These are phyloP conservation scores for Vanrija sp. DNA, from an alignment of 1,284 basidiomycete genomes.

Conservation along the genomic window DNA sequence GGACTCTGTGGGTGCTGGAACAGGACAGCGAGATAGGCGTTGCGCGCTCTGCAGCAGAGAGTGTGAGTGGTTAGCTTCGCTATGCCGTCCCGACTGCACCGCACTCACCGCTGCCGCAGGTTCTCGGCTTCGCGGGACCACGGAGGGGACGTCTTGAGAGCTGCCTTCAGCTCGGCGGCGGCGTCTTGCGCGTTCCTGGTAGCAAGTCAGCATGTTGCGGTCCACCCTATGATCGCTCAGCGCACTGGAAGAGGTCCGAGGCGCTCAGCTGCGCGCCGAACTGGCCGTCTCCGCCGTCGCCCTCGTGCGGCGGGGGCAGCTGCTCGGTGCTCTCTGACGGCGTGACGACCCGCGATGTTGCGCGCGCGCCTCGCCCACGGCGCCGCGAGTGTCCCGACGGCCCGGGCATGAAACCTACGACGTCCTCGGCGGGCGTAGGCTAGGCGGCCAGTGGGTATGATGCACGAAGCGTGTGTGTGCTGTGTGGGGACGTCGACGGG, in stretches of 20 bases:
- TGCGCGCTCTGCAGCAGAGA: conserved; percentile 60
- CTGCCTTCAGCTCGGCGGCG: conserved; percentile 33
- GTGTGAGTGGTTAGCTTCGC: not conserved
- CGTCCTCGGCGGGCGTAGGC: too few relatives aligned
- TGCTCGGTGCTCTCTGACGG: not conserved
- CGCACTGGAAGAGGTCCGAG: conserved; percentile 10
- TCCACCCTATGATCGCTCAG: not conserved
- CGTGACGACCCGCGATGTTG: too few relatives aligned
- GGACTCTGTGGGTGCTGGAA: conserved; percentile 68
- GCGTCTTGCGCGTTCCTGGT: conserved; percentile 19
- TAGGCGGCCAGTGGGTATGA: too few relatives aligned
- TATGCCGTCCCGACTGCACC: not conserved
- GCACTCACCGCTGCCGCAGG: conserved; percentile 70
- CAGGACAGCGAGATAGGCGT: conserved; percentile 68
- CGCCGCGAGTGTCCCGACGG: conserved; percentile 6
- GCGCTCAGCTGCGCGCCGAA: not conserved
- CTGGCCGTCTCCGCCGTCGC: not conserved
- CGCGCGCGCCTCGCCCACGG: conserved; percentile 2
- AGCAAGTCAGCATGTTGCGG: not conserved
- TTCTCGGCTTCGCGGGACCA: conserved; percentile 80
- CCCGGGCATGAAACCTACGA: not conserved
- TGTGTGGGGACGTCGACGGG: too few relatives aligned
- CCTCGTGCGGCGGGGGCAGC: not conserved
- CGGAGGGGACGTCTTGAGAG: conserved; percentile 64
- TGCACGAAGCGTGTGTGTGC: too few relatives aligned